phyloP scores from a whole-genome alignment of 148 eudicot species.

The Beta vulgaris region DNA sequence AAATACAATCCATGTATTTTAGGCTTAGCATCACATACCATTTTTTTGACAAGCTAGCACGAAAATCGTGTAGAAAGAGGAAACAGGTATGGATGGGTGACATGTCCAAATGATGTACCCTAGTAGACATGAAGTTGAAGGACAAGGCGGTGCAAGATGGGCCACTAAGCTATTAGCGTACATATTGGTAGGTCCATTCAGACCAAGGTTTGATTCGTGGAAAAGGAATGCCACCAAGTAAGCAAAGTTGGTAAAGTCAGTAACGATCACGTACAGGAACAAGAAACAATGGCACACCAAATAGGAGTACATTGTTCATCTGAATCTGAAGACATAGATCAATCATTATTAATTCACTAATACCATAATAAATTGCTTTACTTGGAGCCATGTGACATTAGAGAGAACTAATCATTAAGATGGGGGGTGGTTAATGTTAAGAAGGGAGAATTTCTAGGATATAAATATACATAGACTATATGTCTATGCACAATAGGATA shows the following conservation, averaged over 20 bases:
- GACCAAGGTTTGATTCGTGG: neutral
- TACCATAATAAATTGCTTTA: neutral
- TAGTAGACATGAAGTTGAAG: neutral
- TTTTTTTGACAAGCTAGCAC: neutral
- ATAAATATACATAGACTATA: too few relatives aligned
- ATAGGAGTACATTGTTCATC: neutral
- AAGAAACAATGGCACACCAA: neutral
- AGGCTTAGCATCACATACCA: neutral
- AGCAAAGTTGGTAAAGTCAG: neutral
- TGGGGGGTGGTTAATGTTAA: too few relatives aligned
- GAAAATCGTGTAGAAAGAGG: neutral
- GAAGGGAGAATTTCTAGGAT: too few relatives aligned
- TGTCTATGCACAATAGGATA: too few relatives aligned
- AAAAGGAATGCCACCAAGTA: slow-evolving; percentile 1
- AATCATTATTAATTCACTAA: too few relatives aligned
- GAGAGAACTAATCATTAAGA: neutral
- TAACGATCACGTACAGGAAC: neutral
- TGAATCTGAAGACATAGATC: neutral
- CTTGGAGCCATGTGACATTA: neutral
- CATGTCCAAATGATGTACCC: slow-evolving; percentile 1
- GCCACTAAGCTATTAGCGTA: neutral
- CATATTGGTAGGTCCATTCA: neutral
- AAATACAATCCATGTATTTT: too few relatives aligned
- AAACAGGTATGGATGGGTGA: neutral
- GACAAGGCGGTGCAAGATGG: too few relatives aligned